Evolutionary conservation across 2,329 filamentous ascomycete genomes (phyloP).

Genomic region (Fusarium xyrophilum): DNA sequence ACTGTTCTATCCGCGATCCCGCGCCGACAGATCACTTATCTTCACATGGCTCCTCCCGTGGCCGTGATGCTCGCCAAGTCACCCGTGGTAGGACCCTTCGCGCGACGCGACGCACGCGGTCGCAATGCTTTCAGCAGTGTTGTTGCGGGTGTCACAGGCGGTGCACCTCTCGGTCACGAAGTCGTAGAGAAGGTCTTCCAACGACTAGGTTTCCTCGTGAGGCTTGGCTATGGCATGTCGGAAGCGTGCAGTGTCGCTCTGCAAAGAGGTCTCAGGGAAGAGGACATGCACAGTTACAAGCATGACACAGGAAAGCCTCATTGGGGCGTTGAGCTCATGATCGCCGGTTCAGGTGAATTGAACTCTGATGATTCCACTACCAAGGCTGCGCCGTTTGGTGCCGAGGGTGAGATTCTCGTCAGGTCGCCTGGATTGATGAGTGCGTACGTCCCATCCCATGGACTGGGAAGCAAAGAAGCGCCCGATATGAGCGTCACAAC

Average conservation of each 20-base stretch:
- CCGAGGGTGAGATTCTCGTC: constrained; percentile 71
- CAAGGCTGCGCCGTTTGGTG: constrained; percentile 51
- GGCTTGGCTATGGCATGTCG: constrained; percentile 78
- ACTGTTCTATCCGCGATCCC: constrained; percentile 68
- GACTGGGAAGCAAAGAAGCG: constrained; percentile 35
- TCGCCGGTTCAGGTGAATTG: constrained; percentile 58
- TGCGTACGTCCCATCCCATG: constrained; percentile 70
- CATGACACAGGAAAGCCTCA: constrained; percentile 73
- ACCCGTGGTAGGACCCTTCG: constrained; percentile 68
- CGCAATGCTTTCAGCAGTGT: constrained; percentile 66
- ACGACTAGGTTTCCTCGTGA: constrained; percentile 57
- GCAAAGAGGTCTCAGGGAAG: constrained; percentile 62
- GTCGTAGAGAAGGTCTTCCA: constrained; percentile 67
- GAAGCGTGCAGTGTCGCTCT: constrained; percentile 71
- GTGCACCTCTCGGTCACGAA: constrained; percentile 67
- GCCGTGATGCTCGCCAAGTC: constrained; percentile 74
- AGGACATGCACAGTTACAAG: constrained; percentile 52
- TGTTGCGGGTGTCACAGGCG: constrained; percentile 62
- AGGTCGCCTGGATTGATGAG: constrained; percentile 69
- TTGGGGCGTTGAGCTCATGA: constrained; percentile 70
- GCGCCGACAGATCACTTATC: constrained; percentile 67
- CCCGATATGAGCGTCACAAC: constrained; percentile 49
- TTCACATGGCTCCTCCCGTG: constrained; percentile 73
- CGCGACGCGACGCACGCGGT: constrained; percentile 51
- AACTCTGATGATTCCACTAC: constrained; percentile 43